Evolutionary conservation across 305 asterid species (phyloP), one percentile per base, ranked within the genome.

Genomic region (Rubia tinctorum): DNA sequence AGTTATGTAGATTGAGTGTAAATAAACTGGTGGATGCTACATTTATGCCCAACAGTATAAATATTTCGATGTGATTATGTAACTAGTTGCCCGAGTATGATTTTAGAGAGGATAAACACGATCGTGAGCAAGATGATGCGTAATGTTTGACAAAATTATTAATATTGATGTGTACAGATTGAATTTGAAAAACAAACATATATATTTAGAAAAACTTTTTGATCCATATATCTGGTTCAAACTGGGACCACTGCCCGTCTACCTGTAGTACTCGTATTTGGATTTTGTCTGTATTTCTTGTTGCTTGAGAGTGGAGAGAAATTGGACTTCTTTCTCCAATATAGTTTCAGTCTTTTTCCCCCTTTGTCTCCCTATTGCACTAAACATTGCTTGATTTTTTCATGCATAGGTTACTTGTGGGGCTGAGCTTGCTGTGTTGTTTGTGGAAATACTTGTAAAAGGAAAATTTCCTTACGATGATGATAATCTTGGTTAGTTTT

Each of bases 381-480:
- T 71, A 9, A 60, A 43, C 22, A 55, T 44, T 5, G 45, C 8
- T 53, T 0, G 6, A 18, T 23, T 34, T 66, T 62, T 42, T 73
- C 77, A 68, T 71, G 77, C 76, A 71, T 82, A 91, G 98, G 90
- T 90, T 72, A 94, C 96, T 3, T 94, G 98, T 82, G 96, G 97
- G 74, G 87, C 94, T 58, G 98, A 94, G 88, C 97, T 94, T 84
- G 96, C 97, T 69, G 84, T 88, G 78, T 44, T 88, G 85, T 94
- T 86, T 45, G 95, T 91, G 76, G 98, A 91, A 66, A 88, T 88
- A 51, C 96, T 94, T 75, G 90, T 84, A 71, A 94, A 90, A 83
- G 97, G 95, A 76, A 89, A 89, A 75, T 43, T 82, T 79, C 84
- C 91, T 60, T 94, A 78, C 47, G 81, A 87, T 49, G 92, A 88